Conservation (phyloP, 176 grass and related monocot species). For the Elaeis guineensis region DNA sequence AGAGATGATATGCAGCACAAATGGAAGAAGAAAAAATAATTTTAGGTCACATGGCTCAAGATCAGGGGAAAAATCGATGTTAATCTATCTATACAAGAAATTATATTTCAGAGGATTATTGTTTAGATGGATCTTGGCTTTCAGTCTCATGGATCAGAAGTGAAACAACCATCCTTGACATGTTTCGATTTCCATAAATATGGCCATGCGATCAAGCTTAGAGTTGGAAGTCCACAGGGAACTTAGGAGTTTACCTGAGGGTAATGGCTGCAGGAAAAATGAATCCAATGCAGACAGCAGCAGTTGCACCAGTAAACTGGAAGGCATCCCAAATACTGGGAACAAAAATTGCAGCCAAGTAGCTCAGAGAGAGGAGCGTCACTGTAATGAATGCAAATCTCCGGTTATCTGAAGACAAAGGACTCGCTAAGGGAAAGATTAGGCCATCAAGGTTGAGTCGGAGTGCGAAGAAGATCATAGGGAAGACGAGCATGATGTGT, state of each 20-base stretch:
- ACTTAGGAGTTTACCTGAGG: constrained; percentile 42
- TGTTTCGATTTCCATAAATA: too few relatives aligned
- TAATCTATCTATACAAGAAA: too few relatives aligned
- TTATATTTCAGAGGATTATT: too few relatives aligned
- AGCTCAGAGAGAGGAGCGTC: constrained; percentile 44
- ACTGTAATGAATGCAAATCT: constrained; percentile 61
- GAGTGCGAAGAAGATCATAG: constrained; percentile 65
- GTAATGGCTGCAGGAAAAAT: constrained; percentile 78
- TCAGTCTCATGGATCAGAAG: too few relatives aligned
- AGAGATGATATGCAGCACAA: background rate
- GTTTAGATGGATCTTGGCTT: too few relatives aligned
- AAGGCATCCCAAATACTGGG: constrained; percentile 92
- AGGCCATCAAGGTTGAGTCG: constrained; percentile 75
- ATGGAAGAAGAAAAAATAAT: background rate
- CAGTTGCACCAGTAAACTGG: constrained; percentile 83
- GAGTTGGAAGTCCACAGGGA: background rate
- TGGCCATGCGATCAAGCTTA: too few relatives aligned
- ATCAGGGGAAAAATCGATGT: background rate
- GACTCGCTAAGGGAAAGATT: constrained; percentile 46
- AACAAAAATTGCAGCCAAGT: constrained; percentile 57
- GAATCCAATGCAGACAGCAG: constrained; percentile 61
- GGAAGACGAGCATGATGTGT: constrained; percentile 85
- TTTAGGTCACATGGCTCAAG: background rate
- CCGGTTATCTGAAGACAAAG: constrained; percentile 44
- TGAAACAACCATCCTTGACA: too few relatives aligned